Percentiles rank a stretch among this genome's conserved stretches.
Conservation (phyloP, 345 rosid genomes). For the Euclidium syriacum region DNA sequence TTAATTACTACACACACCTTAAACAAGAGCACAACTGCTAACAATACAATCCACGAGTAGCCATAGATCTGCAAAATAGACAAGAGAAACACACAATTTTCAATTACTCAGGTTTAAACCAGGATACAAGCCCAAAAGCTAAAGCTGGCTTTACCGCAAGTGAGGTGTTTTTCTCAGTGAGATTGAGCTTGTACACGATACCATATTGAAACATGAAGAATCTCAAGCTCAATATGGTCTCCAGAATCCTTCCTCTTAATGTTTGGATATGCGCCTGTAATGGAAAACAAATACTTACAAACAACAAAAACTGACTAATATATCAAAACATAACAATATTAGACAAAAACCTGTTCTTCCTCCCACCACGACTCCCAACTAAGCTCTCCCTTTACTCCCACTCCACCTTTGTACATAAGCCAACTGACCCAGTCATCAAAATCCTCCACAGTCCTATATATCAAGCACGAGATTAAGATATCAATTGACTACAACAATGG, state of each 20-base stretch:
- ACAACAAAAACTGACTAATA: not conserved
- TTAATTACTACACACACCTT: conserved; percentile 47
- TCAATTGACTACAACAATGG: not conserved
- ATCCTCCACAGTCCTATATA: conserved; percentile 95
- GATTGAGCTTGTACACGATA: conserved; percentile 83
- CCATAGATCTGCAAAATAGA: conserved; percentile 61
- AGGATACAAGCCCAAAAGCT: not conserved
- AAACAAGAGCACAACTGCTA: conserved; percentile 56
- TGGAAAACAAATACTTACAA: conserved; percentile 8
- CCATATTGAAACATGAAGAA: conserved; percentile 94
- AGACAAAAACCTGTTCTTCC: conserved; percentile 76
- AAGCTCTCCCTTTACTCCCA: conserved; percentile 93
- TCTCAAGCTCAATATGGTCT: conserved; percentile 81
- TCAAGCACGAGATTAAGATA: conserved; percentile 8
- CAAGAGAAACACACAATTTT: not conserved
- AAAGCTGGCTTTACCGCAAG: conserved; percentile 54
- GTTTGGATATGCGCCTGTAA: conserved; percentile 89
- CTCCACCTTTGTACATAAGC: conserved; percentile 99
- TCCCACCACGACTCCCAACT: conserved; percentile 99
- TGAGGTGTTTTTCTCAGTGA: conserved; percentile 64
- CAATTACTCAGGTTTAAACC: not conserved
- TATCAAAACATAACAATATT: not conserved
- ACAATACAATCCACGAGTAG: conserved; percentile 84
- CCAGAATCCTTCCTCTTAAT: conserved; percentile 83
- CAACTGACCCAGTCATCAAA: conserved; percentile 96